These are phyloP conservation scores for Monascus ruber DNA, from an alignment of 2,329 filamentous ascomycete genomes.

Conservation along the genomic window DNA sequence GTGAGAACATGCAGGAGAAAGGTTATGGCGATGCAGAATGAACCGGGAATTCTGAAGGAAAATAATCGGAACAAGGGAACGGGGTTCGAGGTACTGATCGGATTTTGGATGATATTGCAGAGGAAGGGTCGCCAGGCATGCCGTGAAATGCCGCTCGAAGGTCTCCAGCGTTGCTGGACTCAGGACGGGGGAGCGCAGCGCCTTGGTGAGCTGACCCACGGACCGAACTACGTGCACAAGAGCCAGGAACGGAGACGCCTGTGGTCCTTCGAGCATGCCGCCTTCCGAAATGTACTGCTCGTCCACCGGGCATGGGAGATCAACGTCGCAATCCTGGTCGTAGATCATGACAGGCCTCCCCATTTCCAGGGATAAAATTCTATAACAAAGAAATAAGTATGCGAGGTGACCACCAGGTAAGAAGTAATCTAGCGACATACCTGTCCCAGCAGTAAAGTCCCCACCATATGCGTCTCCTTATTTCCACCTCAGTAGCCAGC, in stretches of 20 bases:
- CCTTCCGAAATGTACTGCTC: slow-evolving; percentile 52
- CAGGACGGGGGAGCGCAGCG: slow-evolving; percentile 57
- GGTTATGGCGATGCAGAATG: slow-evolving; percentile 77
- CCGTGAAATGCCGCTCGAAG: slow-evolving; percentile 69
- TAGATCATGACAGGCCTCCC: slow-evolving; percentile 72
- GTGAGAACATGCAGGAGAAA: slow-evolving; percentile 57
- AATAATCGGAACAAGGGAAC: slow-evolving; percentile 61
- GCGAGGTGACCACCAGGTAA: neutral
- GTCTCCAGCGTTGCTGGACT: slow-evolving; percentile 56
- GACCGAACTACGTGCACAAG: slow-evolving; percentile 73
- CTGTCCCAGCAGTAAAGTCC: slow-evolving; percentile 82
- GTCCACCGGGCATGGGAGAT: slow-evolving; percentile 66
- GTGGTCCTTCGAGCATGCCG: slow-evolving; percentile 33
- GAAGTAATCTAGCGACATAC: slow-evolving; percentile 29
- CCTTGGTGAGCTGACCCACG: slow-evolving; percentile 61
- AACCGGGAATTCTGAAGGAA: slow-evolving; percentile 76
- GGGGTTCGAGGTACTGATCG: slow-evolving; percentile 57
- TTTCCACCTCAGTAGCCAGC: slow-evolving; percentile 68
- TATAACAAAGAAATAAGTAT: slow-evolving; percentile 17
- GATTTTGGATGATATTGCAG: slow-evolving; percentile 58
- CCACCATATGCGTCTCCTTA: slow-evolving; percentile 87
- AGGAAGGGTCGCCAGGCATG: slow-evolving; percentile 66
- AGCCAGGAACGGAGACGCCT: slow-evolving; percentile 62
- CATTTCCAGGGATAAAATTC: slow-evolving; percentile 64
- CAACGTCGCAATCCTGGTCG: slow-evolving; percentile 77